Percentiles rank a stretch among this genome's conserved stretches.
Conservation (phyloP, 306 rosid genomes). For the Benincasa hispida region DNA sequence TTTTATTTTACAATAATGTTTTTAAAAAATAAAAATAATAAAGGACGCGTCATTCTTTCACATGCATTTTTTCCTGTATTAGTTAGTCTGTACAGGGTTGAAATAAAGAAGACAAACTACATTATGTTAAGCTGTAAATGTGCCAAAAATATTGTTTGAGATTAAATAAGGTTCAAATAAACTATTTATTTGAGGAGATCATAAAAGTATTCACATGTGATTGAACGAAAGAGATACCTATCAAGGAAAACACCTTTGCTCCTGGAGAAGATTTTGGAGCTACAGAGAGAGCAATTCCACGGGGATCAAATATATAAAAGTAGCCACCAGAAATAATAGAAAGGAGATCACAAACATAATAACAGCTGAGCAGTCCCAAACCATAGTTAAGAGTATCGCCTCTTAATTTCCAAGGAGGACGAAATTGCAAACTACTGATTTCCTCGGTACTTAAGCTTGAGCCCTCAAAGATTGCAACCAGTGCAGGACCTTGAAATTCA, state of each 20-base stretch:
- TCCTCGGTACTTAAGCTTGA: slow-evolving; percentile 85
- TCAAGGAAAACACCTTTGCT: slow-evolving; percentile 78
- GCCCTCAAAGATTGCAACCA: slow-evolving; percentile 76
- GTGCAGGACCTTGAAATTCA: slow-evolving; percentile 95
- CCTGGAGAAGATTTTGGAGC: slow-evolving; percentile 55
- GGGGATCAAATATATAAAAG: slow-evolving; percentile 90
- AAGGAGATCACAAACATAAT: slow-evolving; percentile 66
- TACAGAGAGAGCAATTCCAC: slow-evolving; percentile 61
- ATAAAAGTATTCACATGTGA: background rate
- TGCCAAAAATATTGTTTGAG: background rate
- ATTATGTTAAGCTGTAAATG: background rate
- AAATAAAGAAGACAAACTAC: background rate
- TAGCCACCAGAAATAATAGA: slow-evolving; percentile 74
- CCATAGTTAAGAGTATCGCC: slow-evolving; percentile 82
- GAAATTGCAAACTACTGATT: slow-evolving; percentile 75
- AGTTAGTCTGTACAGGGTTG: background rate
- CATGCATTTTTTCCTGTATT: background rate
- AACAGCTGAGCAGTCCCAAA: slow-evolving; percentile 79
- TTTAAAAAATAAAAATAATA: background rate
- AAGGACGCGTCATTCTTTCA: background rate
- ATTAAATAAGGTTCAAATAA: background rate
- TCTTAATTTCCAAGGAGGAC: slow-evolving; percentile 90
- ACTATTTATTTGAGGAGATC: background rate
- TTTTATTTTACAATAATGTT: background rate
- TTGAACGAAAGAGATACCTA: slow-evolving; percentile 33